Percentiles rank a stretch among this genome's conserved stretches.
Conservation (phyloP, 768 basidiomycete genomes). For the Tricholomella constricta region DNA sequence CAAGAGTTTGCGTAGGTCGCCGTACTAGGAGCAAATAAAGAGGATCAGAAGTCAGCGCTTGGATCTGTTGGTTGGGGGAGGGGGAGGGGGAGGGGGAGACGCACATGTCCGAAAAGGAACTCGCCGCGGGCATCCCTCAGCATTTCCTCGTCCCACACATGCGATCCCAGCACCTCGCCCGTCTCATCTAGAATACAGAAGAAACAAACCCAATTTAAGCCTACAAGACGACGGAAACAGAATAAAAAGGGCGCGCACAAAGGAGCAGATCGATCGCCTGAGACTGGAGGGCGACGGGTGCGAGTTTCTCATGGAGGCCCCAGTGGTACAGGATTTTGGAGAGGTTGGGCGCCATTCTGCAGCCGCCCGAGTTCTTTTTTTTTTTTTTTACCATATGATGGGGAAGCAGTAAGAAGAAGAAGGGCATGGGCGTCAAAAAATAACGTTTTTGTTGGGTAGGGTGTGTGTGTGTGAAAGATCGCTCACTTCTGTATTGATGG, state of each 20-base stretch:
- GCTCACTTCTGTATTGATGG: slow-evolving; percentile 14
- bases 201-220: background rate
- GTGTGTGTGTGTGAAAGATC: background rate
- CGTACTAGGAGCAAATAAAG: slow-evolving; percentile 39
- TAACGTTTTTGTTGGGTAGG: too few relatives aligned
- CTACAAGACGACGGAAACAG: background rate
- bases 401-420: too few relatives aligned
- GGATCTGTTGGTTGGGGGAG: background rate
- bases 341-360: slow-evolving; percentile 50
- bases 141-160: slow-evolving; percentile 55
- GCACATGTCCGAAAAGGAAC: slow-evolving; percentile 38
- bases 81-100: slow-evolving; percentile 27
- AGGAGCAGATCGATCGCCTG: slow-evolving; percentile 23
- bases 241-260: slow-evolving; percentile 13
- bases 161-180: slow-evolving; percentile 49
- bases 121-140: slow-evolving; percentile 45
- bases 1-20: slow-evolving; percentile 51
- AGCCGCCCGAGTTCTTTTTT: slow-evolving; percentile 30
- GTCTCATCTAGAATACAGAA: slow-evolving; percentile 41
- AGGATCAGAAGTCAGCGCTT: slow-evolving; percentile 12
- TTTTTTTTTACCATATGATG: too few relatives aligned
- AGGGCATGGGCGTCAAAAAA: too few relatives aligned
- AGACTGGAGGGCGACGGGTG: slow-evolving; percentile 16
- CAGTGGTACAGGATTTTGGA: slow-evolving; percentile 58
- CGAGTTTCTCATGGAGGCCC: slow-evolving; percentile 40